Base-by-base conservation (phyloP, 2,329 filamentous ascomycete genomes). In the Cylindrodendrum hubeiense region DNA sequence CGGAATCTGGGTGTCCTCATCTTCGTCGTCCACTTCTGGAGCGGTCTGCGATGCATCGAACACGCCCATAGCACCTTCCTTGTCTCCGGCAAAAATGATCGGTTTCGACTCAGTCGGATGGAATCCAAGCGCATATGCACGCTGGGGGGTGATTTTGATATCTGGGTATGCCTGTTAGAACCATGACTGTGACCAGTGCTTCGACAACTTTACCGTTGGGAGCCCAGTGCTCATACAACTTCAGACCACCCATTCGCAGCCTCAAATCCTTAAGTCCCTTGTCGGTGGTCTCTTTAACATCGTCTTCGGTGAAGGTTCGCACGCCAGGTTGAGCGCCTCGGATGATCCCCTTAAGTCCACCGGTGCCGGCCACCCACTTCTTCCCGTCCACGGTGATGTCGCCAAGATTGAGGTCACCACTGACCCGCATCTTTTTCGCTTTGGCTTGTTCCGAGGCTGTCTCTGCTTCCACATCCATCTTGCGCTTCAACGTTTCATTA, bases 1-100 rank as follows among this genome's bases (percentile, higher is more conserved):
- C 0, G 90, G 83, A 12, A 86, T 80, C 0, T 91, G 87, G 1
- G 85, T 85, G 2, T 93, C 91, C 9, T 93, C 91, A 28, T 93
- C 90, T 4, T 92, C 90, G 9, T 89, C 87, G 61, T 90, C 89
- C 17, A 86, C 83, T 5, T 86, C 82, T n/a, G 85, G 81, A 2
- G 83, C 82, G 3, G 87, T 86, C 70, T 97, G 94, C 0, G 93
- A 95, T 1, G 91, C 94, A 76, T 99, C 95, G 59, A 98, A 95
- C 1, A 99, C 89, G 0, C 96, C 96, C 63, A 98, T 85, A 24
- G 94, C 93, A 1, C 96, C 95, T 69, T 97, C 87, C 77, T 99
- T 99, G 75, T 99, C 96, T 12, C 95, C 95, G 0, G 95, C 95
- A 76, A 99, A 97, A 2, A 98, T 87, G 3, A 99, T 84, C 0